Evolutionary conservation across 495 filamentous ascomycete genomes (phyloP).

Genomic region (Aspergillus panamensis): DNA sequence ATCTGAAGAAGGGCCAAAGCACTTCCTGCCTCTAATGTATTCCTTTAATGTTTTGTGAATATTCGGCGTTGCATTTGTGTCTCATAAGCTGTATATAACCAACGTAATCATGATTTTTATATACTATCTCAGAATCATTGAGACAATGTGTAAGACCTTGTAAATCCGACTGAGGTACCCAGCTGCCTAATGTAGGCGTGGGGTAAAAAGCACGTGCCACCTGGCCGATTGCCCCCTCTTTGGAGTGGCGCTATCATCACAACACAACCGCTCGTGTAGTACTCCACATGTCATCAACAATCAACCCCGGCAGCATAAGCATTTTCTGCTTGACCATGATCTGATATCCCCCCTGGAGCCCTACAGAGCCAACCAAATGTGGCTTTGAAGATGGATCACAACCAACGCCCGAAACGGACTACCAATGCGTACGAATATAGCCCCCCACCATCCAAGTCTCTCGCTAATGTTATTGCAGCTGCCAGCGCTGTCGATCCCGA

Average conservation of each 20-base stretch:
- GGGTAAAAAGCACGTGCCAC: not conserved
- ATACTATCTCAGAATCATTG: not conserved
- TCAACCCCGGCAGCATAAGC: not conserved
- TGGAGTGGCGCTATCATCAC: not conserved
- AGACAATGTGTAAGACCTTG: too few relatives aligned
- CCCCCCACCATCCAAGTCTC: not conserved
- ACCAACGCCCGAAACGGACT: constrained; percentile 17
- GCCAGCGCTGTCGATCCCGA: constrained; percentile 31
- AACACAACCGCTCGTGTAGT: not conserved
- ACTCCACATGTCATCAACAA: not conserved
- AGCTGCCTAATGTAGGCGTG: too few relatives aligned
- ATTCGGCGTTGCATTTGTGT: not conserved
- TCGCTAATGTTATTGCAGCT: constrained; percentile 18
- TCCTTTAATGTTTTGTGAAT: not conserved
- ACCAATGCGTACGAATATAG: constrained; percentile 20
- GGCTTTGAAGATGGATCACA: constrained; percentile 7
- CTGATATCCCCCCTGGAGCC: not conserved
- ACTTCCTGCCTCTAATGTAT: not conserved
- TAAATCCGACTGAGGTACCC: too few relatives aligned
- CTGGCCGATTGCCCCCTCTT: not conserved
- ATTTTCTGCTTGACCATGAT: not conserved
- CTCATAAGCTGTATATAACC: not conserved
- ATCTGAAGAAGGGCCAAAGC: not conserved
- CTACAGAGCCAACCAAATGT: too few relatives aligned
- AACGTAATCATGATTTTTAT: not conserved